These are phyloP conservation scores for Priceomyces medius DNA, from an alignment of 805 yeast species.

Conservation along the genomic window DNA sequence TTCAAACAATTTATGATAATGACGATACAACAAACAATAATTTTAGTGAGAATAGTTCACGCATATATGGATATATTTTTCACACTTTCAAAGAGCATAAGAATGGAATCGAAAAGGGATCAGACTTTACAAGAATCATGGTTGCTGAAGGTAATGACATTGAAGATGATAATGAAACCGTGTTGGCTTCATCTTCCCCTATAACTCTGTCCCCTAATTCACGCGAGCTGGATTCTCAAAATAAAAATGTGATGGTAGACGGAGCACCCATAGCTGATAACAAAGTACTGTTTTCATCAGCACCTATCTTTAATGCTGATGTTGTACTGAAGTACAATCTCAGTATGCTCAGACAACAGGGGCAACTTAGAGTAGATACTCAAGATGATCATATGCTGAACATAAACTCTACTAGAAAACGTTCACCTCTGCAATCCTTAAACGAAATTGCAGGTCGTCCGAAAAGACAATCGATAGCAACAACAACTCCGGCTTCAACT, in stretches of 20 bases:
- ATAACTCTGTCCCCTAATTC: conserved; percentile 19
- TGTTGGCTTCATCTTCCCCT: conserved; percentile 42
- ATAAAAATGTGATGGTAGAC: conserved; percentile 17
- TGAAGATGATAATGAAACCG: conserved; percentile 40
- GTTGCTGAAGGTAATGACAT: conserved; percentile 15
- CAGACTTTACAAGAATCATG: conserved; percentile 11
- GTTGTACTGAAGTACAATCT: conserved; percentile 19
- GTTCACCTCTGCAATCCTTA: conserved; percentile 7
- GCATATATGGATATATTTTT: conserved; percentile 23
- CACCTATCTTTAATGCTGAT: conserved; percentile 35
- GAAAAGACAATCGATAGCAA: neutral
- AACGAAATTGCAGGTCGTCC: conserved; percentile 2
- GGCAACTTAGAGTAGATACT: neutral
- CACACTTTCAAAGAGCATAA: conserved; percentile 19
- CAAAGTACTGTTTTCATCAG: conserved; percentile 36
- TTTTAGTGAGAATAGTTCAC: conserved; percentile 9
- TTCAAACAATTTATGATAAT: conserved; percentile 32
- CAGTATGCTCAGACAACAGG: conserved; percentile 14
- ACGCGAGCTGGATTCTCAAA: conserved; percentile 14
- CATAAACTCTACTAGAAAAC: conserved; percentile 18
- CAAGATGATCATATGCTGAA: conserved; percentile 7
- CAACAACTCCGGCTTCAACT: neutral
- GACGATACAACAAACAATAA: conserved; percentile 8
- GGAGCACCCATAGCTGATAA: conserved; percentile 12
- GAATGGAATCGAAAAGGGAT: conserved; percentile 6